These are phyloP conservation scores for Nakazawaea ernobii DNA, from an alignment of 805 yeast species.

Conservation along the genomic window DNA sequence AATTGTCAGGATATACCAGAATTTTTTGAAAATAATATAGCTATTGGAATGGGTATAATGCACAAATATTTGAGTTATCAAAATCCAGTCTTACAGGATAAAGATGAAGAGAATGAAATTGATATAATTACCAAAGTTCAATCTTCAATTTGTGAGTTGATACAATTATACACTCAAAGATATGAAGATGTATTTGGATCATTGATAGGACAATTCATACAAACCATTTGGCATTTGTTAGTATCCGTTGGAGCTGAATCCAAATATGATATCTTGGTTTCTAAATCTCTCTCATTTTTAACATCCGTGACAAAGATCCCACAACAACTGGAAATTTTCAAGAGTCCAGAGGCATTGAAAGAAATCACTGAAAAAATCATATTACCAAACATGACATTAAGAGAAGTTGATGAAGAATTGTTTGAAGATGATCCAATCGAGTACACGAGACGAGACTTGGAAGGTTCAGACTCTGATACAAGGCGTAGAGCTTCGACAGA, in stretches of 20 bases:
- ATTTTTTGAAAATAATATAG: conserved; percentile 88
- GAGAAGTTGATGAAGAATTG: conserved; percentile 85
- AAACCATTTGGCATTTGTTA: conserved; percentile 75
- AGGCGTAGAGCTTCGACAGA: conserved; percentile 92
- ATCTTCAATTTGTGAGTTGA: conserved; percentile 77
- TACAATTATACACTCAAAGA: conserved; percentile 81
- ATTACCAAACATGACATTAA: conserved; percentile 79
- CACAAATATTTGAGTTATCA: conserved; percentile 72
- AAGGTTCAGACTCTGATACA: conserved; percentile 91
- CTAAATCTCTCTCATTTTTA: conserved; percentile 73
- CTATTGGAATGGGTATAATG: conserved; percentile 69
- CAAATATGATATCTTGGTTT: conserved; percentile 80
- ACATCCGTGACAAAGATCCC: conserved; percentile 75
- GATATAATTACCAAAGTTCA: conserved; percentile 69
- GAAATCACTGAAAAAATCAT: conserved; percentile 79
- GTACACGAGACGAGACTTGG: conserved; percentile 86
- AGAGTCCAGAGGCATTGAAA: conserved; percentile 53
- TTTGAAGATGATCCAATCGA: conserved; percentile 98
- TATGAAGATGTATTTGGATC: conserved; percentile 90
- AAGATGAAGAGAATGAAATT: conserved; percentile 60
- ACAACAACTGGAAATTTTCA: conserved; percentile 60
- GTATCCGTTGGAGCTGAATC: conserved; percentile 60
- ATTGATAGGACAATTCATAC: conserved; percentile 70
- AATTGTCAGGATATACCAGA: conserved; percentile 98
- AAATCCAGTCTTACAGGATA: conserved; percentile 49